These are phyloP conservation scores for Pythium utonaiense DNA, from an alignment of 352 stramenopile species.

Conservation along the genomic window DNA sequence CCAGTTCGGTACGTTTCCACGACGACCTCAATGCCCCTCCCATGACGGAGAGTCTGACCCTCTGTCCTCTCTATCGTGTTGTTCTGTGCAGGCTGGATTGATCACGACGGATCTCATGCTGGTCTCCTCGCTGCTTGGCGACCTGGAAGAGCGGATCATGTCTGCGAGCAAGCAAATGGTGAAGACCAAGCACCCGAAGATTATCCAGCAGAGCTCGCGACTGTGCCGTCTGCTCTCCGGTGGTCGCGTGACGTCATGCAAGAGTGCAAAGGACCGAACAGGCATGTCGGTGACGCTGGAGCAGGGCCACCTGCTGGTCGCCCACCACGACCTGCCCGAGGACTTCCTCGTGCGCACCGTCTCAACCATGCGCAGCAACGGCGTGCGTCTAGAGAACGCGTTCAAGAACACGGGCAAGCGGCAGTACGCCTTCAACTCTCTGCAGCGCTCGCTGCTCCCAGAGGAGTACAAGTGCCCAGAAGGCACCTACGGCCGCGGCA, in stretches of 20 bases:
- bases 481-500: conserved; percentile 75
- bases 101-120: conserved; percentile 34
- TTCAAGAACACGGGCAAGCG: conserved; percentile 81
- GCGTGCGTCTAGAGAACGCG: conserved; percentile 82
- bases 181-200: conserved; percentile 79
- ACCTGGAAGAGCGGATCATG: conserved; percentile 74
- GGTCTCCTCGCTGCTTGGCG: conserved; percentile 43
- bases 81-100: conserved; percentile 2
- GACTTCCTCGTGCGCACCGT: conserved; percentile 56
- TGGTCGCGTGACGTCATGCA: conserved; percentile 94
- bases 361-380: conserved; percentile 78
- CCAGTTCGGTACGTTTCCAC: conserved; percentile 4
- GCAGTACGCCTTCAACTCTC: conserved; percentile 82
- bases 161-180: conserved; percentile 56
- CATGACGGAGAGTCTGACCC: not conserved
- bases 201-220: conserved; percentile 76
- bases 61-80: not conserved
- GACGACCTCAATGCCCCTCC: not conserved
- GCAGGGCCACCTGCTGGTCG: conserved; percentile 79
- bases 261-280: conserved; percentile 96
- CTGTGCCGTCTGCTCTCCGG: conserved; percentile 77
- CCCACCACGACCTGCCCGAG: conserved; percentile 62
- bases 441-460: conserved; percentile 79
- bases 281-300: conserved; percentile 97
- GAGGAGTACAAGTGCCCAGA: conserved; percentile 85